Evolutionary conservation across 345 rosid genomes (phyloP), one percentile per base, ranked within the genome.

Genomic region (Gossypium thurberi): DNA sequence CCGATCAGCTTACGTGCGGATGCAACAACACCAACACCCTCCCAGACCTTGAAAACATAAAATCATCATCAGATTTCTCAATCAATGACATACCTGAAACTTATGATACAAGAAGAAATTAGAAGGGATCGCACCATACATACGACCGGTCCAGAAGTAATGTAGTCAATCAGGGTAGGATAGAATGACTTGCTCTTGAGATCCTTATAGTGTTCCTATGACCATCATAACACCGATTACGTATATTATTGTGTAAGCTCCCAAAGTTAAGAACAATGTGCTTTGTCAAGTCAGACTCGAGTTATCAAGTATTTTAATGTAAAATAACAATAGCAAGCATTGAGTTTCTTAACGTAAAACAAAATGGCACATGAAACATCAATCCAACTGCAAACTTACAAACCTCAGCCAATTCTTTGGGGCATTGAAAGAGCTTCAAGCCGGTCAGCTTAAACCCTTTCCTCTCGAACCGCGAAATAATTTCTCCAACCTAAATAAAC

Each of bases 1-100:
- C 99, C 99, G 68, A 95, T 95, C 18, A 95, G 76, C 81, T 92
- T 95, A 56, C 99, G 89, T 58, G 97, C 95, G 2, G 99, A 92
- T 69, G 96, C 98, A 64, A 95, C 99, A 69, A 92, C 89, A 61
- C 99, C 97, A 73, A 88, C 88, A 77, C 99, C 99, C 82, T 94
- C 92, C 99, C 98, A 94, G 51, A 91, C 97, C 99, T 94, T 74
- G 18, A 52, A 65, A 80, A 48, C 14, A 47, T 63, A 77, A 65
- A 63, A 71, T 25, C 59, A 76, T 21, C 17, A 40, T 66, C 77
- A 71, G 53, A 46, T 40, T 37, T 56, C 21, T 46, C 15, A 58
- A 57, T 43, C 69, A 20, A 65, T 9, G 18, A 40, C 12, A 63
- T 17, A 70, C 37, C 65, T 11, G 61, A 72, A 69, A 56, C 12